Conservation (phyloP, 306 rosid genomes). For the Corylus heterophylla region DNA sequence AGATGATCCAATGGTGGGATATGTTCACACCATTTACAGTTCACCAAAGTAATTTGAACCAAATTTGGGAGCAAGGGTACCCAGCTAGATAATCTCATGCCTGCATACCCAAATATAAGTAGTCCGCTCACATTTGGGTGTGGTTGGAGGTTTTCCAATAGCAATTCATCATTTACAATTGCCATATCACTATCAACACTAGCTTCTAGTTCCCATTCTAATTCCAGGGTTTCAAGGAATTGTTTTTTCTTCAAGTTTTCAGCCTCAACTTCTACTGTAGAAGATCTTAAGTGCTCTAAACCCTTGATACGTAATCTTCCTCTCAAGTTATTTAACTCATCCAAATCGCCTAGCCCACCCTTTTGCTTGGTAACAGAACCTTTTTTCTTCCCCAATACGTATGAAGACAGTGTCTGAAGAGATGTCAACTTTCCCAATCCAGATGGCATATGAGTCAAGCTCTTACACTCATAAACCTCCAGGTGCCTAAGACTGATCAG, state of each 20-base stretch:
- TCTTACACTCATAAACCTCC: not conserved
- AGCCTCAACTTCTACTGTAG: not conserved
- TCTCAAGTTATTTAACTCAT: constrained; percentile 6
- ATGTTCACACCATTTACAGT: not conserved
- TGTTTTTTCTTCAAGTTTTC: constrained; percentile 5
- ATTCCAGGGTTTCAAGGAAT: not conserved
- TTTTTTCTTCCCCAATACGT: not conserved
- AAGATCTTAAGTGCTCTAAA: not conserved
- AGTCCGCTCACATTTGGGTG: constrained; percentile 1
- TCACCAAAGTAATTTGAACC: not conserved
- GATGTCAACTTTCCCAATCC: constrained; percentile 3
- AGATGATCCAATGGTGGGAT: constrained; percentile 22
- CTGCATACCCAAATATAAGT: not conserved
- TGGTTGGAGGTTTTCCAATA: constrained; percentile 18
- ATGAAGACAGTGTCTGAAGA: not conserved
- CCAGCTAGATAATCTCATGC: constrained; percentile 12
- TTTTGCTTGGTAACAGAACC: not conserved
- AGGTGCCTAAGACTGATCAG: constrained; percentile 22
- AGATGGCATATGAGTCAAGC: not conserved
- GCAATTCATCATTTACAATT: not conserved
- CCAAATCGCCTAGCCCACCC: constrained; percentile 8
- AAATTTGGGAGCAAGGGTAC: constrained; percentile 19
- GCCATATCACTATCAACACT: too few relatives aligned
- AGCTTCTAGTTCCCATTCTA: not conserved
- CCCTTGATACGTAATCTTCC: not conserved